These are phyloP conservation scores for Candida piceae DNA, from an alignment of 805 yeast species.

Conservation along the genomic window DNA sequence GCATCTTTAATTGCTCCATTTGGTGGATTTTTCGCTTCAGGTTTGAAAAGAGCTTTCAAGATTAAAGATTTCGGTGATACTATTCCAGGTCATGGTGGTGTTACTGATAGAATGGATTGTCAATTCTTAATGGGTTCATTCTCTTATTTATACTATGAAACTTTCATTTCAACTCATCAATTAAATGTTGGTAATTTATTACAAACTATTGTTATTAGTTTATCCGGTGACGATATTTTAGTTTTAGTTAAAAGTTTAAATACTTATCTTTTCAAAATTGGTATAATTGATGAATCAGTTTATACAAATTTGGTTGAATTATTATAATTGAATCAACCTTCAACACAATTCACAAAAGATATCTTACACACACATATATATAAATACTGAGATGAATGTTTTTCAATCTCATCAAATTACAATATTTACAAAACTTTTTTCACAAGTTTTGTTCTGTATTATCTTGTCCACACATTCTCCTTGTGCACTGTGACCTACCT, in stretches of 20 bases:
- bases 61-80: slow-evolving; percentile 98
- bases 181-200: slow-evolving; percentile 69
- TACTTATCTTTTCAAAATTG: slow-evolving; percentile 44
- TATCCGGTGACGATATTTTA: slow-evolving; percentile 60
- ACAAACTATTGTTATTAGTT: slow-evolving; percentile 69
- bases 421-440: too few relatives aligned
- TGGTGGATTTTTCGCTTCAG: slow-evolving; percentile 97
- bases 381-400: too few relatives aligned
- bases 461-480: too few relatives aligned
- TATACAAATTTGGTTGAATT: slow-evolving; percentile 28
- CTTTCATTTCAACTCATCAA: slow-evolving; percentile 74
- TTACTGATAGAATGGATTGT: slow-evolving; percentile 96
- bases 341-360: too few relatives aligned
- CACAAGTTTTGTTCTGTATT: too few relatives aligned
- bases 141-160: slow-evolving; percentile 85
- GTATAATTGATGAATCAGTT: slow-evolving; percentile 33
- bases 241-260: slow-evolving; percentile 56
- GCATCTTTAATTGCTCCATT: slow-evolving; percentile 97
- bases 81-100: slow-evolving; percentile 98
- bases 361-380: too few relatives aligned
- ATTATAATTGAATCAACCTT: slow-evolving; percentile 1
- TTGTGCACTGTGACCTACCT: too few relatives aligned
- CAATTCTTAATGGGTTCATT: slow-evolving; percentile 98
- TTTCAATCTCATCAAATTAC: too few relatives aligned
- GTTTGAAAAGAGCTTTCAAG: slow-evolving; percentile 93